These are phyloP conservation scores for Podaxis rugospora DNA, from an alignment of 768 basidiomycete genomes.

Conservation along the genomic window DNA sequence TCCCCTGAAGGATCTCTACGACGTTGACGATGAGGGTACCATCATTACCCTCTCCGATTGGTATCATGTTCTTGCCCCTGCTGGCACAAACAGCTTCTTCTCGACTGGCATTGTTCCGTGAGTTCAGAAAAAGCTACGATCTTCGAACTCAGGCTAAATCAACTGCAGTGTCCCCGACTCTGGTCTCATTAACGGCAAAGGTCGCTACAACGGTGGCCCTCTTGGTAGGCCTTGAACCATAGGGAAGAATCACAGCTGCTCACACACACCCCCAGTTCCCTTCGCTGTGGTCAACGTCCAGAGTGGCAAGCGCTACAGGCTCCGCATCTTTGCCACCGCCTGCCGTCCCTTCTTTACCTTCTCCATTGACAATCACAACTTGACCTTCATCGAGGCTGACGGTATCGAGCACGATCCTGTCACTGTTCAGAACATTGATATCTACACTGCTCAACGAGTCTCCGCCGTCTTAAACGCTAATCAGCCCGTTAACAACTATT, in stretches of 20 bases:
- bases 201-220: conserved; percentile 19
- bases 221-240: conserved; percentile 6
- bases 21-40: conserved; percentile 16
- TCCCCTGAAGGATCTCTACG: conserved; percentile 16
- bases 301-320: conserved; percentile 42
- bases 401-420: conserved; percentile 28
- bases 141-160: neutral
- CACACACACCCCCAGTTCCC: neutral
- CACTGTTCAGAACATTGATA: conserved; percentile 32
- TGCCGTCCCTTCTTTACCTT: conserved; percentile 38
- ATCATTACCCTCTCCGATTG: conserved; percentile 14
- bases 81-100: neutral
- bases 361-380: conserved; percentile 29
- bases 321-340: conserved; percentile 47
- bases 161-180: conserved; percentile 2
- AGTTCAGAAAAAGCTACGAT: neutral
- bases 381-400: conserved; percentile 27
- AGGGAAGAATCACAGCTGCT: neutral
- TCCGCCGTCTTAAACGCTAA: conserved; percentile 27
- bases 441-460: conserved; percentile 28
- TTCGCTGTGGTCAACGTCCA: conserved; percentile 36
- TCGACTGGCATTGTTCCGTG: conserved; percentile 9
- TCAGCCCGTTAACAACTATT: conserved; percentile 27
- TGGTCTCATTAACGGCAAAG: conserved; percentile 19
- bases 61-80: conserved; percentile 11